phyloP scores from a whole-genome alignment of 345 rosid genomes.

The Murraya koenigii region DNA sequence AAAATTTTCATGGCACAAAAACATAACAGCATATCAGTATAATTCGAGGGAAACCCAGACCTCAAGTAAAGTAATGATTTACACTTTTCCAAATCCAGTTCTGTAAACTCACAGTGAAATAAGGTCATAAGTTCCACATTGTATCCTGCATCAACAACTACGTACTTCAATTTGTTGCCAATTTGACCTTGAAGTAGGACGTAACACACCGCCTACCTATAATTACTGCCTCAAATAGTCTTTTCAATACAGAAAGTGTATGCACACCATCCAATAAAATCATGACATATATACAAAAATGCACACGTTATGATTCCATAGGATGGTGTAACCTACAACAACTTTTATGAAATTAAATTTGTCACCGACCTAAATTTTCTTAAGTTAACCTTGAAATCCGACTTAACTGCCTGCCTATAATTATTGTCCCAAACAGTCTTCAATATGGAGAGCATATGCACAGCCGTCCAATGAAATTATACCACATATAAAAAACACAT shows the following conservation, averaged over 20 bases:
- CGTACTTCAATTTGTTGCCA: neutral
- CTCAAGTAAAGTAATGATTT: neutral
- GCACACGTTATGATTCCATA: too few species aligned
- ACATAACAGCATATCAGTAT: neutral
- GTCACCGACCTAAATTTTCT: neutral
- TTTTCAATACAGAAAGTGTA: neutral
- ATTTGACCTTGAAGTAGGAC: too few species aligned
- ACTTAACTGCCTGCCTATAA: neutral
- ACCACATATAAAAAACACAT: neutral
- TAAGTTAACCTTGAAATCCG: neutral
- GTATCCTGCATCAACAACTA: neutral
- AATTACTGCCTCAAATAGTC: neutral
- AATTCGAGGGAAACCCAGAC: neutral
- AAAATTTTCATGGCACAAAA: neutral
- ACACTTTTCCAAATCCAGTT: neutral
- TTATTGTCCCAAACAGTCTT: neutral
- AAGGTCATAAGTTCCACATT: neutral
- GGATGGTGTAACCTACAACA: neutral
- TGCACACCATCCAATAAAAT: neutral
- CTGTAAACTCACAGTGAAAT: neutral
- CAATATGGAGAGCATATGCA: neutral
- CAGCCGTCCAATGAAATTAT: neutral
- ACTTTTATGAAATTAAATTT: neutral
- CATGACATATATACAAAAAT: neutral
- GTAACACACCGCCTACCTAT: too few species aligned